Evolutionary conservation across 805 yeast genomes (phyloP).

Genomic region (Metschnikowia matae): DNA sequence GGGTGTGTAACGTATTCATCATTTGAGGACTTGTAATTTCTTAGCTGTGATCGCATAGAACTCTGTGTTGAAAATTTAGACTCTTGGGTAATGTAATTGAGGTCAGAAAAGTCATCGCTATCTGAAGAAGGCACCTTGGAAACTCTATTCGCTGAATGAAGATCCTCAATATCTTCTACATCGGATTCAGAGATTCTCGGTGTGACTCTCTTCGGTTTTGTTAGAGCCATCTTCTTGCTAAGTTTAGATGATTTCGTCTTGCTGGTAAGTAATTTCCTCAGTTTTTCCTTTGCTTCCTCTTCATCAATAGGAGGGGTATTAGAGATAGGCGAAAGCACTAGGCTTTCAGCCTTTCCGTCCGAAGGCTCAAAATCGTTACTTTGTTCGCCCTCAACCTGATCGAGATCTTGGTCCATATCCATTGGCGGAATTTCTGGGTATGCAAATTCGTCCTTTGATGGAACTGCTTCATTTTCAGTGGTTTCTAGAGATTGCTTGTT

Average conservation of each 20-base stretch:
- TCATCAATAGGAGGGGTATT: neutral
- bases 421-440: neutral
- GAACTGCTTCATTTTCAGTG: neutral
- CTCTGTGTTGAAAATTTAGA: slow-evolving; percentile 2
- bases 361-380: neutral
- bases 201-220: neutral
- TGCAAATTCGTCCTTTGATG: neutral
- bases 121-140: neutral
- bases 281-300: neutral
- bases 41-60: neutral
- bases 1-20: slow-evolving; percentile 17
- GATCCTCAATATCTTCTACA: neutral
- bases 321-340: neutral
- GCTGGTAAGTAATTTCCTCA: neutral
- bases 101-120: slow-evolving; percentile 3
- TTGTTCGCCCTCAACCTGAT: neutral
- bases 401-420: slow-evolving; percentile 3
- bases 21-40: slow-evolving; percentile 2
- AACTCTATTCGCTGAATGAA: neutral
- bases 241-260: neutral
- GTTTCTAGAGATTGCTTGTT: neutral
- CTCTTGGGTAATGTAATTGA: slow-evolving; percentile 1
- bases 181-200: slow-evolving; percentile 1
- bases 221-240: neutral
- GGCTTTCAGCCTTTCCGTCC: neutral